Evolutionary conservation across 306 rosid genomes (phyloP).

Genomic region (Citrullus amarus): DNA sequence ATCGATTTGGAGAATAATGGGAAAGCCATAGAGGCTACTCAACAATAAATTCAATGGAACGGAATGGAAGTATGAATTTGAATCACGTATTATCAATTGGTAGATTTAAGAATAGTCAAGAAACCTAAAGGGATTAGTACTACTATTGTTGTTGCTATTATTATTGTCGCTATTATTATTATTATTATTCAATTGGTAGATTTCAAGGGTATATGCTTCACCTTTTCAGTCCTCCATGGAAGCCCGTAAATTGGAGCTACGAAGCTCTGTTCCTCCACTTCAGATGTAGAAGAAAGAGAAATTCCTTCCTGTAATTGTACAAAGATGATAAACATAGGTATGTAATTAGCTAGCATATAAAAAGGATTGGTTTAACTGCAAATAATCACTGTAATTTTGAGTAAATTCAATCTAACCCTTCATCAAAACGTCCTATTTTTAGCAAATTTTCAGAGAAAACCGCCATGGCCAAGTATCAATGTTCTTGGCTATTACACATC

Average conservation of each 20-base stretch:
- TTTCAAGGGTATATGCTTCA: not conserved
- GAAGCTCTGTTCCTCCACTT: not conserved
- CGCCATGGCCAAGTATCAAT: not conserved
- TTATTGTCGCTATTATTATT: no score
- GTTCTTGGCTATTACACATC: not conserved
- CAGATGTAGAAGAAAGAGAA: not conserved
- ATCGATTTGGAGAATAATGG: constrained; percentile 7
- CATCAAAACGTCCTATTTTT: not conserved
- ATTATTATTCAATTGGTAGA: not conserved
- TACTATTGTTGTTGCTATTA: no score
- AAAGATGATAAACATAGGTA: not conserved
- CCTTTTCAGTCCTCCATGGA: not conserved
- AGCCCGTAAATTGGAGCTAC: not conserved
- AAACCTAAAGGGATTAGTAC: not conserved
- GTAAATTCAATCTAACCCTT: not conserved
- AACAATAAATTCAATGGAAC: not conserved
- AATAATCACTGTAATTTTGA: not conserved
- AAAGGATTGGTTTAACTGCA: not conserved
- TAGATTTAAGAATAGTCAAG: not conserved
- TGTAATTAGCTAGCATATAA: not conserved
- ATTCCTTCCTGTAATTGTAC: not conserved
- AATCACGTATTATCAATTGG: not conserved
- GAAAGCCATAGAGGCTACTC: not conserved
- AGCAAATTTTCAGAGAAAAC: not conserved
- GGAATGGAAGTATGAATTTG: not conserved